These are phyloP conservation scores for Penicillium thymicola DNA, from an alignment of 2,329 filamentous ascomycete species.

Conservation along the genomic window DNA sequence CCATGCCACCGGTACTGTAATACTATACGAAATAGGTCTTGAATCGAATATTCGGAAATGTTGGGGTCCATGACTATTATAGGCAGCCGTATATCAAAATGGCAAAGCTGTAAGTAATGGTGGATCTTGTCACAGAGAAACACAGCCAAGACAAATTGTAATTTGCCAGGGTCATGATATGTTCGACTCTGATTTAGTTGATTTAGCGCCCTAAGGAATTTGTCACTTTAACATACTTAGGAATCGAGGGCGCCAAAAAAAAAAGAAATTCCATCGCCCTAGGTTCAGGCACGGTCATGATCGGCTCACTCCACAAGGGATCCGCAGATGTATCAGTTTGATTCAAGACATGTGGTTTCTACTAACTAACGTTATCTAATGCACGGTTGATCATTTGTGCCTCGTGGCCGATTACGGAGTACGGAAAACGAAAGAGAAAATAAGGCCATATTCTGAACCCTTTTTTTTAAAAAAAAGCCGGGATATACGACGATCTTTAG, in stretches of 20 bases:
- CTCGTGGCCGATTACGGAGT: not conserved
- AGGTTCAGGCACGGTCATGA: not conserved
- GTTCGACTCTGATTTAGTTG: not conserved
- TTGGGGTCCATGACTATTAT: not conserved
- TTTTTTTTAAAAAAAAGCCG: no score
- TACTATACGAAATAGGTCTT: not conserved
- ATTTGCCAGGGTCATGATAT: not conserved
- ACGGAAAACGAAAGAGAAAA: not conserved
- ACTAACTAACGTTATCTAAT: not conserved
- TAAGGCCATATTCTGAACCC: not conserved
- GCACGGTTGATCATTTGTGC: not conserved
- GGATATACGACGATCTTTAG: not conserved
- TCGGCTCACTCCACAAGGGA: slow-evolving; percentile 4
- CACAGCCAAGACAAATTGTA: not conserved
- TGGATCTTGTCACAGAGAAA: not conserved
- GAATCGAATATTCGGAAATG: not conserved
- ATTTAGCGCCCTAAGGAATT: not conserved
- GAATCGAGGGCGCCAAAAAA: not conserved
- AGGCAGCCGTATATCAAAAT: slow-evolving; percentile 3
- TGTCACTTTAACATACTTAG: not conserved
- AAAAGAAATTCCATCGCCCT: not conserved
- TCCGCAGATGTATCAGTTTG: slow-evolving; percentile 1
- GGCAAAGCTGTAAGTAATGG: not conserved
- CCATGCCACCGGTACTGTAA: not conserved
- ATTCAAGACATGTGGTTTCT: not conserved